Evolutionary conservation across 805 yeast genomes (phyloP).

Genomic region (Yarrowia yakushimensis): DNA sequence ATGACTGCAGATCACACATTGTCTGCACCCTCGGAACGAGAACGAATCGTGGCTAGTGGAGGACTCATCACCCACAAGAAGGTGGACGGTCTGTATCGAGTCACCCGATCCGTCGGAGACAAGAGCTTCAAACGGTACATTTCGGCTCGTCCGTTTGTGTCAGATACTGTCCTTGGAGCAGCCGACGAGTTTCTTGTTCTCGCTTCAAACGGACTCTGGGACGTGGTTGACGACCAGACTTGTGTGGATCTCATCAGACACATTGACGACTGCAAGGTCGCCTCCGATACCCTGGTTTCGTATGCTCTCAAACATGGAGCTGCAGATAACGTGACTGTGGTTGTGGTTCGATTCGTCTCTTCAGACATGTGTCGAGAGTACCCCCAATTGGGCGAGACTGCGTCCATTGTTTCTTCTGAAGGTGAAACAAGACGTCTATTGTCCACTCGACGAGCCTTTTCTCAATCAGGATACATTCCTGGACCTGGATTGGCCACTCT

Average conservation of each 20-base stretch:
- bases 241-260: slow-evolving; percentile 59
- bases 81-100: slow-evolving; percentile 81
- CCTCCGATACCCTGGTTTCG: slow-evolving; percentile 23
- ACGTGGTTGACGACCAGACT: slow-evolving; percentile 66
- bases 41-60: slow-evolving; percentile 20
- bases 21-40: slow-evolving; percentile 7
- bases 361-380: slow-evolving; percentile 15
- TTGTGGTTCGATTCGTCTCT: slow-evolving; percentile 27
- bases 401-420: background rate
- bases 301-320: slow-evolving; percentile 15
- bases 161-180: slow-evolving; percentile 53
- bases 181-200: slow-evolving; percentile 68
- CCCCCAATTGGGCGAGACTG: background rate
- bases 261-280: slow-evolving; percentile 29
- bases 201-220: slow-evolving; percentile 92
- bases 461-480: slow-evolving; percentile 21
- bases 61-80: slow-evolving; percentile 17
- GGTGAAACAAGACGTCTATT: background rate
- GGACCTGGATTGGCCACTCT: slow-evolving; percentile 3
- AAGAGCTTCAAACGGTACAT: slow-evolving; percentile 70
- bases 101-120: slow-evolving; percentile 80
- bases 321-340: slow-evolving; percentile 31
- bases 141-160: slow-evolving; percentile 65
- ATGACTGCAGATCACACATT: slow-evolving; percentile 19
- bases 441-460: slow-evolving; percentile 4